Conservation (phyloP, 2,329 filamentous ascomycete genomes). For the Neonectria coccinea region DNA sequence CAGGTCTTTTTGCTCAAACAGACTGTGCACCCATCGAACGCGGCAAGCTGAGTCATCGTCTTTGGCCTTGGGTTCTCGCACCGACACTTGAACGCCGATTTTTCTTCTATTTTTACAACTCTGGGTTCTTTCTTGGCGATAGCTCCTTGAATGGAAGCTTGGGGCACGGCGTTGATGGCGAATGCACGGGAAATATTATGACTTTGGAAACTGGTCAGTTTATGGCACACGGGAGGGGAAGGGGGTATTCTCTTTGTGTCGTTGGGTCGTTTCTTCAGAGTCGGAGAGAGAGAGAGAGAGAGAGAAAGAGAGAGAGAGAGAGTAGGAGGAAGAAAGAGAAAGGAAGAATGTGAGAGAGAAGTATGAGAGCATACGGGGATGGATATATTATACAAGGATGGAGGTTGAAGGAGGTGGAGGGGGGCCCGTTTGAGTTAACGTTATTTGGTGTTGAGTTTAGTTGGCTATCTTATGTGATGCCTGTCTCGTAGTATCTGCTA, state of each 20-base stretch:
- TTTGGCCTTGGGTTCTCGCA: background rate
- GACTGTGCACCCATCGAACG: background rate
- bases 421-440: background rate
- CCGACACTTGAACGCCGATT: constrained; percentile 24
- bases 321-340: background rate
- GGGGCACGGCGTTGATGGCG: constrained; percentile 46
- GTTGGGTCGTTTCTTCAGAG: constrained; percentile 18
- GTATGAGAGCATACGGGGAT: constrained; percentile 1
- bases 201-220: constrained; percentile 34
- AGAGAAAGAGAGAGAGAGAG: background rate
- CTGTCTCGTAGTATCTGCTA: constrained; percentile 17
- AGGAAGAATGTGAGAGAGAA: constrained; percentile 8
- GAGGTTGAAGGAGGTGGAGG: constrained; percentile 3
- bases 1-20: background rate
- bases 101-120: constrained; percentile 39
- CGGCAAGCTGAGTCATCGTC: background rate
- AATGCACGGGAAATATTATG: constrained; percentile 39
- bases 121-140: constrained; percentile 41
- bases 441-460: constrained; percentile 10
- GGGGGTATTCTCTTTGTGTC: constrained; percentile 29
- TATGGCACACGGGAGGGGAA: constrained; percentile 34
- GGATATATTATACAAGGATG: constrained; percentile 9
- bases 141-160: constrained; percentile 43
- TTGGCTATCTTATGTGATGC: constrained; percentile 29
- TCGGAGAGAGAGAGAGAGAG: background rate